Percentiles rank a stretch among this genome's conserved stretches.
phyloP scores from a whole-genome alignment of 2,329 filamentous ascomycete species.

The Alternaria incomplexa region DNA sequence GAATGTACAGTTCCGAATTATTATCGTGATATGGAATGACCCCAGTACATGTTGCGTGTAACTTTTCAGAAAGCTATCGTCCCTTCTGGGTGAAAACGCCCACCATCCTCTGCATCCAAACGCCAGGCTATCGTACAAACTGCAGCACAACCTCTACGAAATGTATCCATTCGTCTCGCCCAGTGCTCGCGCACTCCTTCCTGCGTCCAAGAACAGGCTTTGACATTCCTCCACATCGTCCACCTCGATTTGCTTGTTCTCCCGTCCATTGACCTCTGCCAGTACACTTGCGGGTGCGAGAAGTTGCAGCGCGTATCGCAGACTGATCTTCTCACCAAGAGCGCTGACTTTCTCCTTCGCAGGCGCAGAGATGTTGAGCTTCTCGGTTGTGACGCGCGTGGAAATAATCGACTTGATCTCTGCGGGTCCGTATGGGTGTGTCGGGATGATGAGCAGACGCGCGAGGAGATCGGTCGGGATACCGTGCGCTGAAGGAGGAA shows the following conservation, averaged over 20 bases:
- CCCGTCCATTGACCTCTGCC: slow-evolving; percentile 69
- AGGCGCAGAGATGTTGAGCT: slow-evolving; percentile 76
- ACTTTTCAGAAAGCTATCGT: slow-evolving; percentile 10
- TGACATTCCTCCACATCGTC: slow-evolving; percentile 62
- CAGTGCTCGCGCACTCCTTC: slow-evolving; percentile 52
- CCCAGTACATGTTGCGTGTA: slow-evolving; percentile 8
- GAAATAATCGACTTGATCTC: slow-evolving; percentile 94
- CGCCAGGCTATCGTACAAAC: slow-evolving; percentile 21
- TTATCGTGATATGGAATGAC: slow-evolving; percentile 7
- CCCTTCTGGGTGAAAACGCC: slow-evolving; percentile 13
- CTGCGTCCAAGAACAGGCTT: slow-evolving; percentile 56
- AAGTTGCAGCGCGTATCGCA: slow-evolving; percentile 92
- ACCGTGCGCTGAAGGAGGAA: slow-evolving; percentile 76
- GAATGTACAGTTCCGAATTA: neutral
- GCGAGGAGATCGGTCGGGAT: slow-evolving; percentile 92
- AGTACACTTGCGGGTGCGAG: slow-evolving; percentile 90
- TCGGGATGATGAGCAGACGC: slow-evolving; percentile 94
- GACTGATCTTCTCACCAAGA: slow-evolving; percentile 85
- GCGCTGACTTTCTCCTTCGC: slow-evolving; percentile 87
- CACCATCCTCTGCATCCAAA: slow-evolving; percentile 11
- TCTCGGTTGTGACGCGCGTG: slow-evolving; percentile 82
- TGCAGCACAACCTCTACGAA: slow-evolving; percentile 23
- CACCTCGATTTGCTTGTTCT: slow-evolving; percentile 56
- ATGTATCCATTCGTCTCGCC: slow-evolving; percentile 42
- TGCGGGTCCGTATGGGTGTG: slow-evolving; percentile 82